These are phyloP conservation scores for Penicillium sp. DNA, from an alignment of 2,329 filamentous ascomycete genomes.

Conservation along the genomic window DNA sequence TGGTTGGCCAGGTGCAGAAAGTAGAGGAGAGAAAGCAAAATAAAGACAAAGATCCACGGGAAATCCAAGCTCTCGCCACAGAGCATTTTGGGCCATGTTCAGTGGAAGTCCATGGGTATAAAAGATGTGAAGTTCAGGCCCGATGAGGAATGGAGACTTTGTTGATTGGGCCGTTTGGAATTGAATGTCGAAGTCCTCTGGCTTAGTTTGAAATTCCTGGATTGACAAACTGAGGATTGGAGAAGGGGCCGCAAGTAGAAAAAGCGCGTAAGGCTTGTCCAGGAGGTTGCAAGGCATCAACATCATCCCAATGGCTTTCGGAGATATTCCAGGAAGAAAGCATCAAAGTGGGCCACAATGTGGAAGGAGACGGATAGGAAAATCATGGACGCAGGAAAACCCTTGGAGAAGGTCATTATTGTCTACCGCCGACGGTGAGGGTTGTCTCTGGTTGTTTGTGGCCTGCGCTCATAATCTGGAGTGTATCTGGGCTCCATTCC, in stretches of 20 bases:
- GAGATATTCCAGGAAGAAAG: conserved; percentile 14
- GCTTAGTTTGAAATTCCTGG: conserved; percentile 2
- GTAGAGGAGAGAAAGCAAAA: conserved; percentile 13
- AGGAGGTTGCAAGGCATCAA: conserved; percentile 16
- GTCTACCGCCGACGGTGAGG: conserved; percentile 39
- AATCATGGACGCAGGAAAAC: conserved; percentile 12
- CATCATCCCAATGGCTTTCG: conserved; percentile 13
- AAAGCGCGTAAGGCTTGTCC: conserved; percentile 9
- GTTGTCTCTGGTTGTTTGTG: conserved; percentile 40
- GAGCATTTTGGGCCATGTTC: conserved; percentile 10
- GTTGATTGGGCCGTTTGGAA: not conserved
- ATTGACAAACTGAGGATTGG: conserved; percentile 1
- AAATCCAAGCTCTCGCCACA: conserved; percentile 6
- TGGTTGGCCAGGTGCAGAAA: conserved; percentile 21
- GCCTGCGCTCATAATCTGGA: conserved; percentile 41
- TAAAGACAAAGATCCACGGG: conserved; percentile 12
- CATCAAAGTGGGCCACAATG: conserved; percentile 17
- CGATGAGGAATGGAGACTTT: conserved; percentile 5
- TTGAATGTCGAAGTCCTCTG: conserved; percentile 6
- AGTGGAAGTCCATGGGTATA: conserved; percentile 15
- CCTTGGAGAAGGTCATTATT: conserved; percentile 10
- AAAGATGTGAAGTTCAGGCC: conserved; percentile 7
- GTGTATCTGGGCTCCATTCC: conserved; percentile 45
- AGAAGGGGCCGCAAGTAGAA: conserved; percentile 3
- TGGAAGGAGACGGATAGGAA: conserved; percentile 9